These are phyloP conservation scores for Marasmius fiardii DNA, from an alignment of 1,284 basidiomycete species.

Conservation along the genomic window DNA sequence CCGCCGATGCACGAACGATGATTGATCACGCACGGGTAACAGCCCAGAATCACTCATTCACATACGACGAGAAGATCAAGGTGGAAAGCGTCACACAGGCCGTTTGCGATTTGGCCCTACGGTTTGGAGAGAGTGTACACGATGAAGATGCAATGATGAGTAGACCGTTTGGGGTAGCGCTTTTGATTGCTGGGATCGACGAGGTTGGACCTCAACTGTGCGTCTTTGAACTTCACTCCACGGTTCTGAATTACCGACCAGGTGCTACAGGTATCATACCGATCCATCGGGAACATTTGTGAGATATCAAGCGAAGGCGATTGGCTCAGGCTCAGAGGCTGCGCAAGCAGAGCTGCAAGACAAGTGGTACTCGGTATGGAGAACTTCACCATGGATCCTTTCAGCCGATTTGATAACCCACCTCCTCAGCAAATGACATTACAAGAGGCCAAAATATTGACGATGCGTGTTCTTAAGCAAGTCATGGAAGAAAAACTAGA, in stretches of 20 bases:
- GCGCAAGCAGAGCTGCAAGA: slow-evolving; percentile 97
- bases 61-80: slow-evolving; percentile 95
- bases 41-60: slow-evolving; percentile 93
- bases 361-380: slow-evolving; percentile 91
- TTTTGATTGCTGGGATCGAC: slow-evolving; percentile 96
- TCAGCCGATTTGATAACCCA: slow-evolving; percentile 6
- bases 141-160: slow-evolving; percentile 99
- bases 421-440: slow-evolving; percentile 87
- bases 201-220: slow-evolving; percentile 95
- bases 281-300: slow-evolving; percentile 99
- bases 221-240: slow-evolving; percentile 20
- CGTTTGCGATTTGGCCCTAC: slow-evolving; percentile 94
- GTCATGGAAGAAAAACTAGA: slow-evolving; percentile 99
- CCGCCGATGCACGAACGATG: slow-evolving; percentile 98
- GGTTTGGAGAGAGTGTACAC: slow-evolving; percentile 98
- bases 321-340: slow-evolving; percentile 96
- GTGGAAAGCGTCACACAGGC: slow-evolving; percentile 98
- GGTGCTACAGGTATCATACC: slow-evolving; percentile 78
- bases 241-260: slow-evolving; percentile 4
- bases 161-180: slow-evolving; percentile 96
- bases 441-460: slow-evolving; percentile 83
- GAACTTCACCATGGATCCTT: not conserved
- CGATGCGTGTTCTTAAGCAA: slow-evolving; percentile 92
- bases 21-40: slow-evolving; percentile 99
- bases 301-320: slow-evolving; percentile 97